A percentile compares a stretch with the other conserved stretches of the same genome.
Conservation (phyloP, 768 basidiomycete genomes). For the Fibroporia radiculosa region DNA sequence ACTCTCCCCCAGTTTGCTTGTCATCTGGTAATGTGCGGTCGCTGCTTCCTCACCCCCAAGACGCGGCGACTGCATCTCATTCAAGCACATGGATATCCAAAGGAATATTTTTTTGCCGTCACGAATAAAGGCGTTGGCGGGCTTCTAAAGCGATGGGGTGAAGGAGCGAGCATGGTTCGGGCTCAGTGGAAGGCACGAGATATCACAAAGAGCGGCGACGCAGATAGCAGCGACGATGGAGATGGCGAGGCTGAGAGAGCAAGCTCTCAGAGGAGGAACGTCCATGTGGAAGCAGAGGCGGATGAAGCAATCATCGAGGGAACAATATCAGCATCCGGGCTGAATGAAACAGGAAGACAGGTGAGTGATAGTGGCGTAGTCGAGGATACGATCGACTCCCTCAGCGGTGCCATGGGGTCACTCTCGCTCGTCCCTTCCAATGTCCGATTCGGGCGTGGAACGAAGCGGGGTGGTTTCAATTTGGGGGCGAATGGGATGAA, state of each 20-base stretch:
- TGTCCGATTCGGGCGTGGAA: slow-evolving; percentile 70
- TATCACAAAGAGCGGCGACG: slow-evolving; percentile 17
- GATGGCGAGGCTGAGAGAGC: background rate
- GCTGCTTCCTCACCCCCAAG: slow-evolving; percentile 65
- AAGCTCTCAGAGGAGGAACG: no score
- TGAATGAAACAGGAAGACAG: background rate
- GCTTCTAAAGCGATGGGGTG: slow-evolving; percentile 72
- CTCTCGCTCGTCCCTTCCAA: slow-evolving; percentile 59
- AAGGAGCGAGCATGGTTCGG: slow-evolving; percentile 74
- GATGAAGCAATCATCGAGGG: background rate
- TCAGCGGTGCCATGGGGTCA: slow-evolving; percentile 39
- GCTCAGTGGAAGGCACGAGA: slow-evolving; percentile 58
- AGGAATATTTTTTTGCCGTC: slow-evolving; percentile 86
- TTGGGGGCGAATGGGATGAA: background rate
- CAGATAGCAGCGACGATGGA: slow-evolving; percentile 21
- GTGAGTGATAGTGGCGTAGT: slow-evolving; percentile 9
- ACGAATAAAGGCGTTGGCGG: slow-evolving; percentile 88
- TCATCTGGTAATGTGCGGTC: slow-evolving; percentile 52
- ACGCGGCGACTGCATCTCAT: slow-evolving; percentile 76
- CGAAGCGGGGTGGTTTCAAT: slow-evolving; percentile 7
- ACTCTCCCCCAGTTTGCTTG: slow-evolving; percentile 59
- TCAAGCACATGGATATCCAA: slow-evolving; percentile 73
- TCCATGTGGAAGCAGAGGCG: background rate
- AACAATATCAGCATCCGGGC: background rate
- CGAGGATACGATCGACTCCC: slow-evolving; percentile 32